A percentile compares a stretch with the other conserved stretches of the same genome.
Evolutionary conservation across 2,329 filamentous ascomycete genomes (phyloP).

Genomic region (Aspergillus brunneoviolaceus): DNA sequence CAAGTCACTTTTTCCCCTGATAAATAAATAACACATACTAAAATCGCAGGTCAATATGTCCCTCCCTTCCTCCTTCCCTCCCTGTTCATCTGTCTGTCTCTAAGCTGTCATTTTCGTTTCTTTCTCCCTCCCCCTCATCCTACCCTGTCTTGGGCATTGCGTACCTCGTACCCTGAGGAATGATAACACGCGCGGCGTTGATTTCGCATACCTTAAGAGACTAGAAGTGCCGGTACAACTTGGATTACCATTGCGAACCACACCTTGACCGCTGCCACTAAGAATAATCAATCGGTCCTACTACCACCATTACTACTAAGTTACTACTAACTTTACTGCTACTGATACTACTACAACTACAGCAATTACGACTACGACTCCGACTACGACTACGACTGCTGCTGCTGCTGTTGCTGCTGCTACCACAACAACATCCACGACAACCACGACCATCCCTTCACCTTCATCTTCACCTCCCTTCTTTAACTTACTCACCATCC

Average conservation of each 20-base stretch:
- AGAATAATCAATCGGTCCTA: not conserved
- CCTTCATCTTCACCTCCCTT: not conserved
- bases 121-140: not conserved
- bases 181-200: not conserved
- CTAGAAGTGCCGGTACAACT: not conserved
- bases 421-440: not conserved
- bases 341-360: slow-evolving; percentile 5
- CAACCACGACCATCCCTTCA: not conserved
- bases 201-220: not conserved
- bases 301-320: not conserved
- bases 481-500: not conserved
- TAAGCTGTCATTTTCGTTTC: not conserved
- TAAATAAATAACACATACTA: not conserved
- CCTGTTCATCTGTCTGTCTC: too few relatives aligned
- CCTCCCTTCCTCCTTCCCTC: not conserved
- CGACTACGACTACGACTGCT: not conserved
- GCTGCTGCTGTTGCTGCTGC: not conserved
- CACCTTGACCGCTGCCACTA: slow-evolving; percentile 22
- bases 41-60: not conserved
- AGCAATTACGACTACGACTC: slow-evolving; percentile 5
- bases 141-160: not conserved
- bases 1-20: not conserved
- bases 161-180: not conserved
- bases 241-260: not conserved
- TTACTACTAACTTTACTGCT: not conserved